phyloP scores from a whole-genome alignment of 148 eudicot species.

The Rhododendron ferrugineum region DNA sequence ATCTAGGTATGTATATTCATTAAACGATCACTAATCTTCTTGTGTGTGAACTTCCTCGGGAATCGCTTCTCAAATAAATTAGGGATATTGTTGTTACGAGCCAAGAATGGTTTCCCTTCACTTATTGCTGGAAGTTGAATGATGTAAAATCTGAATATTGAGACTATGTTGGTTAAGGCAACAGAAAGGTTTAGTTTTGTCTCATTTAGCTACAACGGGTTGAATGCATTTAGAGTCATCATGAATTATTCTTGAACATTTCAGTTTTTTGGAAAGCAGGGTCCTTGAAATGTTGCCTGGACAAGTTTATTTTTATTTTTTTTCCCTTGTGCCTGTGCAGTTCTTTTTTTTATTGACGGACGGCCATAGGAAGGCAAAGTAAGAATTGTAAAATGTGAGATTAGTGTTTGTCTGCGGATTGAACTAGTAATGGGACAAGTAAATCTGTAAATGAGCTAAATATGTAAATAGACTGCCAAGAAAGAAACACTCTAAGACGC shows the following conservation, averaged over 20 bases:
- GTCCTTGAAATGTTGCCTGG: not conserved
- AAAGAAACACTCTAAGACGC: not conserved
- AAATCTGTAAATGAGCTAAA: not conserved
- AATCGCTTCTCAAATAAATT: not conserved
- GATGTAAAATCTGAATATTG: not conserved
- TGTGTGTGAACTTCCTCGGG: not conserved
- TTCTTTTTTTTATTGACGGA: not conserved
- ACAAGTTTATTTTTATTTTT: not conserved
- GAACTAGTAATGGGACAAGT: not conserved
- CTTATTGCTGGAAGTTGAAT: not conserved
- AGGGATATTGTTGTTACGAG: not conserved
- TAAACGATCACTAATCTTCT: not conserved
- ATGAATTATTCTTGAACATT: not conserved
- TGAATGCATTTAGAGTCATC: not conserved
- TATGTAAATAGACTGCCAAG: not conserved
- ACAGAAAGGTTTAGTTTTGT: not conserved
- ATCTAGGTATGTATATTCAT: slow-evolving; percentile 48
- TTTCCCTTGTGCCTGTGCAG: not conserved
- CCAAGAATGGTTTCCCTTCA: not conserved
- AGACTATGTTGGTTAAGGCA: not conserved
- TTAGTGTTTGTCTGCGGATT: not conserved
- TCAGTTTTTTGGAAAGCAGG: not conserved
- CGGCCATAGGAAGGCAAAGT: not conserved
- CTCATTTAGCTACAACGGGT: not conserved
- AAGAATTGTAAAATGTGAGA: not conserved